A percentile compares a stretch with the other conserved stretches of the same genome.
These are phyloP conservation scores for Microdochium nivale DNA, from an alignment of 2,329 filamentous ascomycete genomes.

Conservation along the genomic window DNA sequence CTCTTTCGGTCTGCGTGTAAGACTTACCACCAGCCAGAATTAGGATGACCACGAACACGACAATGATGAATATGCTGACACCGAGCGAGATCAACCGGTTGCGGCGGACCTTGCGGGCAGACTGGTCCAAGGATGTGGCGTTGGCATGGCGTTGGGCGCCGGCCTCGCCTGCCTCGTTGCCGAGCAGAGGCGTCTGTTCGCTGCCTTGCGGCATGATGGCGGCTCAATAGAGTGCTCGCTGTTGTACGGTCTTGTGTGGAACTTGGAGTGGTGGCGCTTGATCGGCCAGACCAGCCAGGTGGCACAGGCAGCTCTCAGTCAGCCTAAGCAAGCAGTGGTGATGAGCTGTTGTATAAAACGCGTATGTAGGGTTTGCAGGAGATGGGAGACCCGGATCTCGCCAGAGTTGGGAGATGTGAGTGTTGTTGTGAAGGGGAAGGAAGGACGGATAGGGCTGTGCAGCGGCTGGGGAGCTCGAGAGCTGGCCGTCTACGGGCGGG, in stretches of 20 bases:
- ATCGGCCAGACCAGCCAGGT: background rate
- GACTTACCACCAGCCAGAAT: slow-evolving; percentile 18
- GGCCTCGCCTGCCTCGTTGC: background rate
- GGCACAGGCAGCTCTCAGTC: background rate
- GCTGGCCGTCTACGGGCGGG: too few species aligned
- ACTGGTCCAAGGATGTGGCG: slow-evolving; percentile 3
- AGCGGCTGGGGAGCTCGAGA: too few species aligned
- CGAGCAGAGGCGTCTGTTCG: background rate
- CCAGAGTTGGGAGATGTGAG: too few species aligned
- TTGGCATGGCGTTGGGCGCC: background rate
- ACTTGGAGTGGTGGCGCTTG: background rate
- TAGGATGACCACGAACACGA: slow-evolving; percentile 18
- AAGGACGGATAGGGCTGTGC: too few species aligned
- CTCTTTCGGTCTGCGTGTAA: background rate
- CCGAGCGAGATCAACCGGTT: slow-evolving; percentile 21
- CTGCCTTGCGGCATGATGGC: background rate
- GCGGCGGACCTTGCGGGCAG: slow-evolving; percentile 13
- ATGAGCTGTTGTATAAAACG: background rate
- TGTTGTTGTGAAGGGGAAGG: too few species aligned
- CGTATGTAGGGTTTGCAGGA: background rate
- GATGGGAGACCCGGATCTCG: too few species aligned
- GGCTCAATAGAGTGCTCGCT: background rate
- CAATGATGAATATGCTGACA: slow-evolving; percentile 15
- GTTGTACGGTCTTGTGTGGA: background rate
- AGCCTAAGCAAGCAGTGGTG: background rate